Conservation (phyloP, 306 rosid species). For the Lagenaria siceraria region DNA sequence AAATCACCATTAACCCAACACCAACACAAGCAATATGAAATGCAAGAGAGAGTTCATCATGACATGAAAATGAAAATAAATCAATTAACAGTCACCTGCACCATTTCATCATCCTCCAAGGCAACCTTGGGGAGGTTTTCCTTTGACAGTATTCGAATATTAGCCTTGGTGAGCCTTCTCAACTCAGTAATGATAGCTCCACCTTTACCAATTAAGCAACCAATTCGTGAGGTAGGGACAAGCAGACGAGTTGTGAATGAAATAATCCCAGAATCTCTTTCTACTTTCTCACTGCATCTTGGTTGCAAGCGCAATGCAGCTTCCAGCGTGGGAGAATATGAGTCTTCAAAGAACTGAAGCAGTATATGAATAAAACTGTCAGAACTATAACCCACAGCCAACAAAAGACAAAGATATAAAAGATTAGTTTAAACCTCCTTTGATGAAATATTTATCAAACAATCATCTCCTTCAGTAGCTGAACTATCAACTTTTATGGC, state of each 20-base stretch:
- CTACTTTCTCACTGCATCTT: conserved; percentile 86
- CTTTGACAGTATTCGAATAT: conserved; percentile 77
- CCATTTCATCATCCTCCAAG: conserved; percentile 92
- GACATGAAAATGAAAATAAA: not conserved
- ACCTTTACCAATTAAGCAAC: conserved; percentile 98
- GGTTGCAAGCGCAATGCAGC: conserved; percentile 97
- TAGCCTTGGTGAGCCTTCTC: conserved; percentile 89
- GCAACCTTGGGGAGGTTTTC: conserved; percentile 93
- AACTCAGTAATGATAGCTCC: conserved; percentile 90
- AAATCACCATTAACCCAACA: not conserved
- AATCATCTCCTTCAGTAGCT: conserved; percentile 70
- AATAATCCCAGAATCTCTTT: conserved; percentile 91
- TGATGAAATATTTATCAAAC: conserved; percentile 67
- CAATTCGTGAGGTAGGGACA: conserved; percentile 87
- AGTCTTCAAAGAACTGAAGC: conserved; percentile 76
- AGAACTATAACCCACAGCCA: conserved; percentile 8
- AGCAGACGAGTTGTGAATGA: conserved; percentile 87
- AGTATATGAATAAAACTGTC: conserved; percentile 9
- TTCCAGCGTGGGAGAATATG: conserved; percentile 67
- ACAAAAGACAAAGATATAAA: not conserved
- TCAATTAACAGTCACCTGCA: conserved; percentile 44
- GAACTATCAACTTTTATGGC: conserved; percentile 92
- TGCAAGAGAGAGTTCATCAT: not conserved
- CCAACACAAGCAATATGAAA: conserved; percentile 3
- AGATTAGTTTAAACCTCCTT: conserved; percentile 54